Percentiles rank a stretch among this genome's conserved stretches.
Conservation (phyloP, 73 alveolate species). For the Stentor coeruleus region DNA sequence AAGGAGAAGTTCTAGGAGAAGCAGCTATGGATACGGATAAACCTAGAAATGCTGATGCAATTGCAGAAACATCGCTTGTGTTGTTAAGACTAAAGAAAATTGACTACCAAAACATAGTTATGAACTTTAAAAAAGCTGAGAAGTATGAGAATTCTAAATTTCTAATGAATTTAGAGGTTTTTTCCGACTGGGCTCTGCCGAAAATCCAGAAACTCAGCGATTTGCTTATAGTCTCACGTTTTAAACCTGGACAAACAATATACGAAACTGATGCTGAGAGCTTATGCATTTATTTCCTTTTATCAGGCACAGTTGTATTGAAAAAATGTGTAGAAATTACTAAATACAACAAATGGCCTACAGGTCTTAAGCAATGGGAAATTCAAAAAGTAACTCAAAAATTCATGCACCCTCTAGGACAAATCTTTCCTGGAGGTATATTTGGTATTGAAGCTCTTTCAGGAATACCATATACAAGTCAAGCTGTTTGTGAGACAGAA, state of each 20-base stretch:
- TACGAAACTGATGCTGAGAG: neutral
- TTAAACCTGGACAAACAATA: neutral
- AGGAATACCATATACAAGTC: neutral
- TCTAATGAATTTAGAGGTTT: neutral
- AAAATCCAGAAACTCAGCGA: neutral
- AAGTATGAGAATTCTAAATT: neutral
- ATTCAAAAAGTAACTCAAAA: neutral
- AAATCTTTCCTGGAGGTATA: neutral
- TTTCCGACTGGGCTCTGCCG: neutral
- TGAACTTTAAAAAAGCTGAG: neutral
- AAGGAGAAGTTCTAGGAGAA: constrained; percentile 11
- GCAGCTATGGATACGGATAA: neutral
- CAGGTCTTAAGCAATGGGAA: neutral
- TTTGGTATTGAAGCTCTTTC: neutral
- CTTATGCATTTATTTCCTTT: neutral
- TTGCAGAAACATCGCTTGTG: neutral
- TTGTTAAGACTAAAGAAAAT: neutral
- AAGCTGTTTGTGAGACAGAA: neutral
- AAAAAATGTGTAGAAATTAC: neutral
- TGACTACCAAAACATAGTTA: neutral
- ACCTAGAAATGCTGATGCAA: neutral
- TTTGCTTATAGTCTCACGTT: neutral
- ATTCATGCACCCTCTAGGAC: neutral
- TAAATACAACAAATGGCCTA: neutral
- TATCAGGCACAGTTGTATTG: neutral